A percentile compares a stretch with the other conserved stretches of the same genome.
phyloP scores from a whole-genome alignment of 441 rosid species.

The Lepidium campestre region DNA sequence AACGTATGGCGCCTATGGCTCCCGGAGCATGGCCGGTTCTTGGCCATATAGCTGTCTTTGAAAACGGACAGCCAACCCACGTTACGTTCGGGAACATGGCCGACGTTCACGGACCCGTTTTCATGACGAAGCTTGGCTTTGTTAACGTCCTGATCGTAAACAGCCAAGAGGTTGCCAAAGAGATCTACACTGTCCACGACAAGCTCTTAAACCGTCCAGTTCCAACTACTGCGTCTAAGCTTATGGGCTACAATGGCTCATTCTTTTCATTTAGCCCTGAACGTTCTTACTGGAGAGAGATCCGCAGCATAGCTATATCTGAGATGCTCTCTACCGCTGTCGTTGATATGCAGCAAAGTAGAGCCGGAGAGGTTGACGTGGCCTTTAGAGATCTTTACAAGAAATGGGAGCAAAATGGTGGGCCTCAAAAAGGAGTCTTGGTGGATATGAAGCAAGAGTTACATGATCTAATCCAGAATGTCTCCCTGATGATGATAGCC shows the following conservation, averaged over 20 bases:
- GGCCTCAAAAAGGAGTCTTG: not conserved
- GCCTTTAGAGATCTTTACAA: slow-evolving; percentile 22
- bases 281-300: slow-evolving; percentile 39
- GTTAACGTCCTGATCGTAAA: slow-evolving; percentile 25
- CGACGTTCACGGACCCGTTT: slow-evolving; percentile 29
- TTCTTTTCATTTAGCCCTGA: slow-evolving; percentile 31
- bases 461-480: slow-evolving; percentile 24
- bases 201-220: slow-evolving; percentile 21
- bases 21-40: slow-evolving; percentile 34
- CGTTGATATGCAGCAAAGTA: slow-evolving; percentile 15
- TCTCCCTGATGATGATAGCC: slow-evolving; percentile 30
- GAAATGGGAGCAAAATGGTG: not conserved
- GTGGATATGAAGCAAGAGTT: slow-evolving; percentile 44
- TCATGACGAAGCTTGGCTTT: slow-evolving; percentile 25
- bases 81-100: slow-evolving; percentile 24
- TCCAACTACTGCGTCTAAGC: slow-evolving; percentile 12
- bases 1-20: slow-evolving; percentile 9
- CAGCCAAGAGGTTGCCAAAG: slow-evolving; percentile 26
- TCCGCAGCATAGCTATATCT: slow-evolving; percentile 27
- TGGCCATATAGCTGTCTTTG: slow-evolving; percentile 33
- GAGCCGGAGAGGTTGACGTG: slow-evolving; percentile 27
- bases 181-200: slow-evolving; percentile 21
- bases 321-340: slow-evolving; percentile 36
- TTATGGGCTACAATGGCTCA: slow-evolving; percentile 25
- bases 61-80: slow-evolving; percentile 15